These are phyloP conservation scores for Funneliformis caledonium DNA, from an alignment of 371 early-diverging fungal species.

Conservation along the genomic window DNA sequence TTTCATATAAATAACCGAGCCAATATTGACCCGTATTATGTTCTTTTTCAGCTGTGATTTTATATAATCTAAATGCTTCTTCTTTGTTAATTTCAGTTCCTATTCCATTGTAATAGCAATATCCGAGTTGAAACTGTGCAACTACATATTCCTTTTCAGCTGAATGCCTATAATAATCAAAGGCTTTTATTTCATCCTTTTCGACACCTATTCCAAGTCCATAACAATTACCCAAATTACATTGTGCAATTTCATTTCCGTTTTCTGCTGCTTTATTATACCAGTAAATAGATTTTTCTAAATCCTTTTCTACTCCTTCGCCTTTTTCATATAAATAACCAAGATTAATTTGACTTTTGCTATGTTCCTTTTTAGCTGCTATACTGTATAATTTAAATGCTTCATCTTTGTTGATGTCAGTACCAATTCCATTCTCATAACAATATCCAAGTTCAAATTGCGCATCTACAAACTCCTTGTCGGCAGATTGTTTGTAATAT, in stretches of 20 bases:
- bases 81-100: slow-evolving; percentile 63
- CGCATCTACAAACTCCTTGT: slow-evolving; percentile 4
- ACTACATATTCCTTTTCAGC: not conserved
- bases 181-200: not conserved
- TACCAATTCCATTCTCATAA: slow-evolving; percentile 83
- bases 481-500: slow-evolving; percentile 12
- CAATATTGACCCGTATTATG: not conserved
- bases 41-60: slow-evolving; percentile 6
- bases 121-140: slow-evolving; percentile 58
- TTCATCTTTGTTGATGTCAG: slow-evolving; percentile 52
- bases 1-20: slow-evolving; percentile 1
- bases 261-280: slow-evolving; percentile 7
- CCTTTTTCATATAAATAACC: slow-evolving; percentile 15
- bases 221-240: not conserved
- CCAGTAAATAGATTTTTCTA: slow-evolving; percentile 16
- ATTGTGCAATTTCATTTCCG: not conserved
- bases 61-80: not conserved
- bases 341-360: not conserved
- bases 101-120: slow-evolving; percentile 81
- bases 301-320: not conserved
- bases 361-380: slow-evolving; percentile 6
- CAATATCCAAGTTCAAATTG: slow-evolving; percentile 67
- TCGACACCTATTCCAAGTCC: not conserved
- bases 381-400: not conserved
- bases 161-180: slow-evolving; percentile 13